These are phyloP conservation scores for Quercus engelmannii DNA, from an alignment of 306 rosid species.

Conservation along the genomic window DNA sequence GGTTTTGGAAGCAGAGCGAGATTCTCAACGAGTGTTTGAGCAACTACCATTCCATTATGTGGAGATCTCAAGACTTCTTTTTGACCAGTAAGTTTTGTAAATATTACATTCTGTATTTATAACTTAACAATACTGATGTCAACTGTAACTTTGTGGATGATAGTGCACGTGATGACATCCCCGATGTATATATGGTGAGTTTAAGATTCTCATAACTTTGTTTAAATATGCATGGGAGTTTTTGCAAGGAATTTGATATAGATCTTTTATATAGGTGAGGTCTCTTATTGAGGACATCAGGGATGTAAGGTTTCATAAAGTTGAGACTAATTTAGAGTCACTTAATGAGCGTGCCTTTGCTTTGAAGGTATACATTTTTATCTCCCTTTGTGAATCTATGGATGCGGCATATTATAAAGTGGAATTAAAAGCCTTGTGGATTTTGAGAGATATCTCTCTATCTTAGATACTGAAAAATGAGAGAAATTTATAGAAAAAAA, in stretches of 20 bases:
- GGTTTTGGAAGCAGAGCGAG: conserved; percentile 84
- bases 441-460: neutral
- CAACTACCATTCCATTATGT: conserved; percentile 91
- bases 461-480: no score
- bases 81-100: conserved; percentile 59
- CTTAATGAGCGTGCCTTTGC: conserved; percentile 87
- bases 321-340: conserved; percentile 80
- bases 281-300: conserved; percentile 91
- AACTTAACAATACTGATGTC: neutral
- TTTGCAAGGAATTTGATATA: conserved; percentile 19
- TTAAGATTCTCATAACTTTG: conserved; percentile 15
- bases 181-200: conserved; percentile 82
- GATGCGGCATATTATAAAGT: neutral
- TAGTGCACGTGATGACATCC: conserved; percentile 83
- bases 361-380: conserved; percentile 60
- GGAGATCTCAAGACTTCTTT: conserved; percentile 81
- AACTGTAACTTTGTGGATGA: conserved; percentile 26
- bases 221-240: neutral
- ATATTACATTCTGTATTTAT: conserved; percentile 11
- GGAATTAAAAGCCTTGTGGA: neutral
- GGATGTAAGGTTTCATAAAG: conserved; percentile 91
- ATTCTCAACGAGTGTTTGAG: conserved; percentile 80
- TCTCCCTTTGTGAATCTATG: neutral
- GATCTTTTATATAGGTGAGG: conserved; percentile 55
- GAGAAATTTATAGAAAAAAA: no score